Evolutionary conservation across 495 filamentous ascomycete species (phyloP), one percentile per base, ranked within the genome.

Genomic region (Thermochaetoides thermophila): DNA sequence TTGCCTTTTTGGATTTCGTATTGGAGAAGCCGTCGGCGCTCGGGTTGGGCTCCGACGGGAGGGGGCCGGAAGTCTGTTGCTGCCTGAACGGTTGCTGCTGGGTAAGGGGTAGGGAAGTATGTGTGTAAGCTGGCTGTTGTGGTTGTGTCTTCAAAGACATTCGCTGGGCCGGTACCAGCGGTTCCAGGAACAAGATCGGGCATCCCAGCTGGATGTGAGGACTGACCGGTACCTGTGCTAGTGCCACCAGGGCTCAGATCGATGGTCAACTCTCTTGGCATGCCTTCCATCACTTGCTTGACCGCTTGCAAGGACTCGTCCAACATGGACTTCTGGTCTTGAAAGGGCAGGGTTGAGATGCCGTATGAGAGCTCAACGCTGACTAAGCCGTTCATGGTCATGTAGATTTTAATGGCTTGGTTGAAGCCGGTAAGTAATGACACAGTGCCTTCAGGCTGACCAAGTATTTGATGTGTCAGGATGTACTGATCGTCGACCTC

Each of bases 1-100:
- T 85, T 87, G 14, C 74, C 74, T 45, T 84, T 85, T 47, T 91
- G 82, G 15, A 91, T 85, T 44, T 89, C 80, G 32, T 71, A 78
- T 30, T 86, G 81, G 2, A 84, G 61, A 4, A 64, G 59, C 7
- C 64, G 59, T 3, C 66, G 62, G n/a, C 61, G 56, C 18, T 43
- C 35, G 8, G 52, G 51, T 12, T 58, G 48, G 20, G 47, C 47
- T n/a, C 43, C 42, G 18, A 61, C 32, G 3, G 44, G 38, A n/a
- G n/a, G n/a, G 9, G 52, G 56, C 13, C 57, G 53, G 16, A 64
- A 40, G 33, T 66, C 59, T 25, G 52, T 42, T 5, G 53, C 32
- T 0, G 52, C 44, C 24, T 57, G 57, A 6, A 48, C 31, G 11
- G 33, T 32, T 8, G 32, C 4, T 1, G 38, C 21, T 3, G 52